Evolutionary conservation across 202 grass and related monocot species (phyloP).

Genomic region (Schoenoplectus tabernaemontani): DNA sequence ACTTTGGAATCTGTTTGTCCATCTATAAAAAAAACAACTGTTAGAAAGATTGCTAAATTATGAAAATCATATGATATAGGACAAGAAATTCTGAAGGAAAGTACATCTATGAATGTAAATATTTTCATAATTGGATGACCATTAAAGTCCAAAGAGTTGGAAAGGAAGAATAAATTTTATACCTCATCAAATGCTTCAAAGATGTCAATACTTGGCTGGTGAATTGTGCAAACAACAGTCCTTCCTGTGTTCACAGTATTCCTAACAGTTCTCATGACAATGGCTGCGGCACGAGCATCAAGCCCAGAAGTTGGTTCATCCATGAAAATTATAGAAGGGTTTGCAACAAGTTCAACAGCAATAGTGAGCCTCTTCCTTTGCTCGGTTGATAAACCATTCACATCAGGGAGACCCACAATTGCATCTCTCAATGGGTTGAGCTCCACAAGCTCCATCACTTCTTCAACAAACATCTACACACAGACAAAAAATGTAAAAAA

Average conservation of each 20-base stretch:
- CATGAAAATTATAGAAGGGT: constrained; percentile 26
- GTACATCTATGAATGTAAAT: neutral
- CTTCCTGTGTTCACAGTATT: constrained; percentile 22
- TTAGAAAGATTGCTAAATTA: neutral
- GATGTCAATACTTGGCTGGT: constrained; percentile 27
- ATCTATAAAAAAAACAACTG: neutral
- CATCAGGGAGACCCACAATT: constrained; percentile 17
- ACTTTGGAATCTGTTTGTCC: neutral
- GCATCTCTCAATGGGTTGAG: constrained; percentile 15
- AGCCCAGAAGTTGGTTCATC: constrained; percentile 23
- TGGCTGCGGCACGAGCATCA: constrained; percentile 23
- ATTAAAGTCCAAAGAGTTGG: neutral
- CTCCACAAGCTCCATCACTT: constrained; percentile 27
- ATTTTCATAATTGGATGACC: neutral
- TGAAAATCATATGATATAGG: neutral
- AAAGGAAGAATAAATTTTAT: neutral
- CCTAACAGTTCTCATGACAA: constrained; percentile 23
- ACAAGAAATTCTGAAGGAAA: neutral
- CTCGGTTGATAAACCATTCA: constrained; percentile 22
- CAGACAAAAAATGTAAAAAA: neutral
- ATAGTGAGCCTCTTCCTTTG: constrained; percentile 25
- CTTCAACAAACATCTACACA: constrained; percentile 23
- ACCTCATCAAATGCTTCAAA: constrained; percentile 28
- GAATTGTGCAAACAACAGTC: constrained; percentile 26
- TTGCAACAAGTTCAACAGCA: constrained; percentile 21